Evolutionary conservation across 306 rosid genomes (phyloP).

Genomic region (Cicer yamashitae): DNA sequence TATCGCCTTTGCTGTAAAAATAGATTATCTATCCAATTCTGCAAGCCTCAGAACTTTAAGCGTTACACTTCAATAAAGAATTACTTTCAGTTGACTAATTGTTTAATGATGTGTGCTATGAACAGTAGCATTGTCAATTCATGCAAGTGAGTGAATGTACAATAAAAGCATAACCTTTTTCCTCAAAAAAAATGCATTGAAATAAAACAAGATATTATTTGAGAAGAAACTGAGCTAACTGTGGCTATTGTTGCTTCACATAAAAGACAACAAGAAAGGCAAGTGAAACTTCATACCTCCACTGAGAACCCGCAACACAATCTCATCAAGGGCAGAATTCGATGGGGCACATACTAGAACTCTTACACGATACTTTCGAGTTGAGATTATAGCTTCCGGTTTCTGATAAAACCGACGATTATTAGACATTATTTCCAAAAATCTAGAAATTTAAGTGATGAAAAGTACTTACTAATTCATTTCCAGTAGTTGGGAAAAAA

Average conservation of each 20-base stretch:
- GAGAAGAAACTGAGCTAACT: constrained; percentile 21
- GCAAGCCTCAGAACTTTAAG: constrained; percentile 14
- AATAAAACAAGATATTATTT: constrained; percentile 5
- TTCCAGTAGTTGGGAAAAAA: constrained; percentile 83
- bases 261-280: constrained; percentile 29
- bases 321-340: constrained; percentile 96
- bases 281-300: constrained; percentile 61
- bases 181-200: constrained; percentile 14
- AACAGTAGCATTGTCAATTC: constrained; percentile 29
- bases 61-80: constrained; percentile 21
- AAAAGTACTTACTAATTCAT: constrained; percentile 63
- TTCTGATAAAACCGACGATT: constrained; percentile 60
- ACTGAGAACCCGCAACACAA: constrained; percentile 84
- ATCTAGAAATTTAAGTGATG: constrained; percentile 18
- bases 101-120: constrained; percentile 7
- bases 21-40: not conserved
- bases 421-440: constrained; percentile 42
- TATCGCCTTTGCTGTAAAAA: constrained; percentile 1
- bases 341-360: constrained; percentile 96
- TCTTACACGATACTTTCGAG: constrained; percentile 85
- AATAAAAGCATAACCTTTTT: constrained; percentile 31
- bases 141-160: constrained; percentile 10
- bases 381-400: constrained; percentile 85
- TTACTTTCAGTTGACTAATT: constrained; percentile 39
- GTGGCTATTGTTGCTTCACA: constrained; percentile 29